phyloP scores from a whole-genome alignment of 768 basidiomycete species.

The Butyriboletus loyo region DNA sequence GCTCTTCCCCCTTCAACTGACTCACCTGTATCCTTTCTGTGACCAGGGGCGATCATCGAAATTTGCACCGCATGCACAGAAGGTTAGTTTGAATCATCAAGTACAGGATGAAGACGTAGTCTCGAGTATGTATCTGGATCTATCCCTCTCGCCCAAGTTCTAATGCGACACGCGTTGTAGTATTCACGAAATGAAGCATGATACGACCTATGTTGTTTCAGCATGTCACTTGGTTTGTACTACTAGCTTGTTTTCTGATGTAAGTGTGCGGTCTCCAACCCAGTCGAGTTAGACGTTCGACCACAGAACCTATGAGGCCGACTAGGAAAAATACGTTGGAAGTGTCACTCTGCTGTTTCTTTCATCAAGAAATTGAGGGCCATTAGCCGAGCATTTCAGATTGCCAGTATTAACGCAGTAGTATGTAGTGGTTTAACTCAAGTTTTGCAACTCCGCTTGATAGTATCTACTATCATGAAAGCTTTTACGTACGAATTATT shows the following conservation, averaged over 20 bases:
- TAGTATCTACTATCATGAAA: no score
- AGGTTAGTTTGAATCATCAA: slow-evolving; percentile 80
- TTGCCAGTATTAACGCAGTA: no score
- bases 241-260: background rate
- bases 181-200: slow-evolving; percentile 31
- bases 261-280: no score
- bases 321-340: background rate
- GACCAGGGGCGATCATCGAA: slow-evolving; percentile 87
- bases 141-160: background rate
- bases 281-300: background rate
- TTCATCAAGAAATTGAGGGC: no score
- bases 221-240: background rate
- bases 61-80: slow-evolving; percentile 91
- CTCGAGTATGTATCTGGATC: slow-evolving; percentile 57
- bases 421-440: no score
- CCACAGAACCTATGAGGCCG: background rate
- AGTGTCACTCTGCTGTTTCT: background rate
- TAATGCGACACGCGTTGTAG: slow-evolving; percentile 9
- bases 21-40: background rate
- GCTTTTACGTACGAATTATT: no score
- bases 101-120: slow-evolving; percentile 89
- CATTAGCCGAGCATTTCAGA: no score
- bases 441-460: no score
- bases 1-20: background rate
- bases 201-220: background rate